phyloP scores from a whole-genome alignment of 2,329 filamentous ascomycete genomes.

The Zymoseptoria pseudotritici region DNA sequence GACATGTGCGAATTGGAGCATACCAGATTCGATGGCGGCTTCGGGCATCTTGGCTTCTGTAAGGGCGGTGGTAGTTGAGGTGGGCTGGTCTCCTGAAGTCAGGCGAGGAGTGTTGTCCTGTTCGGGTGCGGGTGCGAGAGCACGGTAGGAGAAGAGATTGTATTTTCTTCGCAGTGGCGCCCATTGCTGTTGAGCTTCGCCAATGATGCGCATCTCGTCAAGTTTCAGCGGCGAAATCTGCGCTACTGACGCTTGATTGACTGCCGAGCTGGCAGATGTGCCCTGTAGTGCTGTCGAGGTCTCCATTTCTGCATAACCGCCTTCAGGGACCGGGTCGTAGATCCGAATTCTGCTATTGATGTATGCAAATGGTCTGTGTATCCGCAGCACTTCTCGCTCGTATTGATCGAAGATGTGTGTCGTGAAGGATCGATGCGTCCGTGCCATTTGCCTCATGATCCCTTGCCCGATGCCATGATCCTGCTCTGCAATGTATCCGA shows the following conservation, averaged over 20 bases:
- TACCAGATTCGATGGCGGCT: slow-evolving; percentile 36
- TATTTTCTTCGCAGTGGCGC: slow-evolving; percentile 56
- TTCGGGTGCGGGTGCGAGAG: slow-evolving; percentile 30
- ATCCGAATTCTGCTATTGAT: slow-evolving; percentile 54
- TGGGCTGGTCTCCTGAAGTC: slow-evolving; percentile 33
- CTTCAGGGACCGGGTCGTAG: slow-evolving; percentile 43
- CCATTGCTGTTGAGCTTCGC: slow-evolving; percentile 58
- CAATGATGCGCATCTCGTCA: slow-evolving; percentile 54
- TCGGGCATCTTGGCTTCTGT: slow-evolving; percentile 41
- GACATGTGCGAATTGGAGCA: slow-evolving; percentile 55
- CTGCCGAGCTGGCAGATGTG: slow-evolving; percentile 36
- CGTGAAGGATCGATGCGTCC: slow-evolving; percentile 56
- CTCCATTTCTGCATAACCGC: slow-evolving; percentile 29
- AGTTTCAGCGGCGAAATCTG: slow-evolving; percentile 49
- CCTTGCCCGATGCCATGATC: slow-evolving; percentile 52
- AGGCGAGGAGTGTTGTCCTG: slow-evolving; percentile 28
- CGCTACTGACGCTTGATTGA: slow-evolving; percentile 37
- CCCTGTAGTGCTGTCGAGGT: slow-evolving; percentile 37
- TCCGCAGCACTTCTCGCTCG: slow-evolving; percentile 53
- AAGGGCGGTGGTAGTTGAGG: slow-evolving; percentile 40
- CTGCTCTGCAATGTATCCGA: slow-evolving; percentile 58
- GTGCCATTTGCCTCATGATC: slow-evolving; percentile 53
- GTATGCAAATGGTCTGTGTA: slow-evolving; percentile 57
- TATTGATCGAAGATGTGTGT: slow-evolving; percentile 57
- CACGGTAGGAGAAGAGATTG: slow-evolving; percentile 54